Conservation (phyloP, 2,329 filamentous ascomycete genomes). For the Fusarium heterosporum region DNA sequence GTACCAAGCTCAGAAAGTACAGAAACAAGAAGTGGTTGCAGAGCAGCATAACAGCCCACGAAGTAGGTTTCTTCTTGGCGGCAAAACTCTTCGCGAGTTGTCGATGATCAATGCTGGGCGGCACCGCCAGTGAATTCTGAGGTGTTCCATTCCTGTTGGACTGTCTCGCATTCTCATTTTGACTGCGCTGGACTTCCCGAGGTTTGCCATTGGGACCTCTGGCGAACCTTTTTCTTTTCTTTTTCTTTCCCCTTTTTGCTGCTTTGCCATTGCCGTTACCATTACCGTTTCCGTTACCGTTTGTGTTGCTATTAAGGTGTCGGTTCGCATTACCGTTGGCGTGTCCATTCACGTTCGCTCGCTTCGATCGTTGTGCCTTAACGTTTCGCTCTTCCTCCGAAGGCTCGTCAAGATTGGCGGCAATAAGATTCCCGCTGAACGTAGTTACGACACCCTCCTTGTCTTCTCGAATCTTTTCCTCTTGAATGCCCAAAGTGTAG, state of each 20-base stretch:
- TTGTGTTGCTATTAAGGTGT: background rate
- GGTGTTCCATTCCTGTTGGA: background rate
- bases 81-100: background rate
- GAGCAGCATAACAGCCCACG: background rate
- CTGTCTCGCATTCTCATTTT: slow-evolving; percentile 2
- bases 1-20: slow-evolving; percentile 13
- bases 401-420: background rate
- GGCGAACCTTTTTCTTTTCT: background rate
- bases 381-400: background rate
- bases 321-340: no score
- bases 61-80: background rate
- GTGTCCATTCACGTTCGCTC: background rate
- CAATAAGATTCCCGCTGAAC: slow-evolving; percentile 1
- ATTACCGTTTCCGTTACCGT: background rate
- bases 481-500: background rate
- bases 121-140: background rate
- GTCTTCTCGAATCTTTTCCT: background rate
- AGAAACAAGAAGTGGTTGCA: background rate
- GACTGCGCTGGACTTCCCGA: background rate
- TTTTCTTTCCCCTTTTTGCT: background rate
- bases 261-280: no score
- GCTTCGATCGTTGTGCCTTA: background rate
- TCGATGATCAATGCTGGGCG: background rate
- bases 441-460: background rate
- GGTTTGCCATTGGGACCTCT: background rate